Evolutionary conservation across 73 alveolate species (phyloP), one percentile per base, ranked within the genome.

Genomic region (Paramecium sexaurelia): DNA sequence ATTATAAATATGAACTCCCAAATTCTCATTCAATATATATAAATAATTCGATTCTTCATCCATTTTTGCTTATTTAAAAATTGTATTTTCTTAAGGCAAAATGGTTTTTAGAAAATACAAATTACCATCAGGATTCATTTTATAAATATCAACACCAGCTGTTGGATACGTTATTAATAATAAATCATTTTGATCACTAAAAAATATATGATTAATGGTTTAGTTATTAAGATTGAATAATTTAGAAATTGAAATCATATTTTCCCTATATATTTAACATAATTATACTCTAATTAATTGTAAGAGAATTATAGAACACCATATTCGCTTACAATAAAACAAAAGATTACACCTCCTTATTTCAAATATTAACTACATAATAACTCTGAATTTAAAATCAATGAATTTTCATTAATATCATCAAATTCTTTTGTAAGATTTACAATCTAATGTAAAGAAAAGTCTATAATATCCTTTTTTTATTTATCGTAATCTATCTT

Each of bases 1-100:
- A 78, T 78, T 26, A 78, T 40, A 78, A 22, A 78, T 39, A 45
- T 78, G 55, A 36, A 78, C 24, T 40, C 90, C 90, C n/a, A 24
- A 24, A 11, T 5, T 1, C 41, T 78, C 43, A 43, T 78, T 55
- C 11, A 78, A 24, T 5, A 45, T 22, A 19, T 6, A 78, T 2
- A 78, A 17, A 7, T 24, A 9, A 24, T 32, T 22, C 7, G 73
- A 56, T 0, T 19, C 22, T 24, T 78, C 90, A 78, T 78, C 55
- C 41, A 33, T 24, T 78, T 71, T 33, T 8, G 86, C 57, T 35
- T 71, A 71, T 20, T 13, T 27, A 33, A 71, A 35, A 6, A n/a
- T 71, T 7, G 15, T 13, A 11, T 1, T 11, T 0, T 9, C 15
- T 8, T 5, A 1, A 11, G 83, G 83, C 2, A 13, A 0, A 11